Evolutionary conservation across 371 early-diverging fungal species (phyloP).

Genomic region (Mucor lusitanicus): DNA sequence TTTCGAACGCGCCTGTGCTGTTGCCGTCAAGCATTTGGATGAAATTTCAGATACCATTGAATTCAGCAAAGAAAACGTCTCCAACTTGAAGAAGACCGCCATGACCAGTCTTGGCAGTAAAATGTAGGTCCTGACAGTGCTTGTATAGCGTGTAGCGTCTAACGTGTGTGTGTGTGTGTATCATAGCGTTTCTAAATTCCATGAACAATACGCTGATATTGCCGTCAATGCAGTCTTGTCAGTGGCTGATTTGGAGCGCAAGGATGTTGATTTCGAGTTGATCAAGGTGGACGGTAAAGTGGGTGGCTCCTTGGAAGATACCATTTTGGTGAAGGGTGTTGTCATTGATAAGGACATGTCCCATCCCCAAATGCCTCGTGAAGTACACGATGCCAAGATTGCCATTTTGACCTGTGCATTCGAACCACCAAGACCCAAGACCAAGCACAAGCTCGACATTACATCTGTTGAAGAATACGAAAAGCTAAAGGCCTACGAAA

Average conservation of each 20-base stretch:
- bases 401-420: conserved; percentile 99
- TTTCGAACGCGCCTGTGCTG: conserved; percentile 95
- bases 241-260: conserved; percentile 98
- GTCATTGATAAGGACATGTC: conserved; percentile 99
- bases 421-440: conserved; percentile 99
- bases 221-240: conserved; percentile 98
- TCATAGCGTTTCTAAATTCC: conserved; percentile 92
- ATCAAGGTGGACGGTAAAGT: conserved; percentile 99
- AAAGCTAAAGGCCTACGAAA: conserved; percentile 95
- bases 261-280: conserved; percentile 99
- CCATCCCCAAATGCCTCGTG: conserved; percentile 99
- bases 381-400: conserved; percentile 94
- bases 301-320: conserved; percentile 94
- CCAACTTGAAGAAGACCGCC: conserved; percentile 94
- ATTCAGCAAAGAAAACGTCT: conserved; percentile 80
- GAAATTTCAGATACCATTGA: conserved; percentile 90
- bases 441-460: conserved; percentile 99
- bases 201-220: conserved; percentile 96
- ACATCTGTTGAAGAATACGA: conserved; percentile 97
- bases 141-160: neutral
- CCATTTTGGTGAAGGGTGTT: conserved; percentile 96
- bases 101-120: conserved; percentile 98
- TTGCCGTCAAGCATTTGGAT: conserved; percentile 92
- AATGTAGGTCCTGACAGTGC: conserved; percentile 69
- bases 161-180: neutral